phyloP scores from a whole-genome alignment of 2,329 filamentous ascomycete species.

The Neofusicoccum sp. region DNA sequence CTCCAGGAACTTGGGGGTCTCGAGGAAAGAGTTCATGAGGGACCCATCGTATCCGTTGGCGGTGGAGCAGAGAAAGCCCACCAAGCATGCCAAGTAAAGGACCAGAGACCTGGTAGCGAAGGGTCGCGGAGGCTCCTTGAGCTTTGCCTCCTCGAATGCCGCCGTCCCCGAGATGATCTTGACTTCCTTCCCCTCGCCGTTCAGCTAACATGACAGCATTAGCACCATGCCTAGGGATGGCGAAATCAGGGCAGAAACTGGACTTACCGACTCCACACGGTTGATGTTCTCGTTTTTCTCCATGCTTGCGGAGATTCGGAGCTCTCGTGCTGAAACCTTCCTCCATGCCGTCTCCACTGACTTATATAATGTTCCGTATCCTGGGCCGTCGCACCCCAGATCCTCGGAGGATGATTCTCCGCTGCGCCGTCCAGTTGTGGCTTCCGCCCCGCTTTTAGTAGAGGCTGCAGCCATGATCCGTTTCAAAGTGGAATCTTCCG shows the following conservation, averaged over 20 bases:
- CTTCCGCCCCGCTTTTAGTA: not conserved
- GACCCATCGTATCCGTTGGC: constrained; percentile 54
- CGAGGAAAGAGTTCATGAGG: constrained; percentile 53
- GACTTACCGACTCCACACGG: not conserved
- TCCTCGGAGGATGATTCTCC: not conserved
- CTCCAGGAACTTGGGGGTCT: constrained; percentile 46
- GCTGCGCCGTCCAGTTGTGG: not conserved
- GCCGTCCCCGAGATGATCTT: constrained; percentile 56
- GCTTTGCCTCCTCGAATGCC: constrained; percentile 57
- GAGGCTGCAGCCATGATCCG: not conserved
- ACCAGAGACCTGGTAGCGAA: constrained; percentile 27
- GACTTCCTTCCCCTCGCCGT: constrained; percentile 23
- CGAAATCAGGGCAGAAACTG: not conserved
- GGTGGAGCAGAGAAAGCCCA: not conserved
- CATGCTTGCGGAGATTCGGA: not conserved
- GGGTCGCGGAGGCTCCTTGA: constrained; percentile 51
- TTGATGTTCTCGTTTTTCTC: not conserved
- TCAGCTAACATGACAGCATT: not conserved
- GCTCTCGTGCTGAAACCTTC: not conserved
- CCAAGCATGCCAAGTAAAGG: constrained; percentile 27
- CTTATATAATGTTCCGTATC: not conserved
- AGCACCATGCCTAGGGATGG: not conserved
- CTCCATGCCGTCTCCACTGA: not conserved
- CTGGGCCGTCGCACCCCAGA: not conserved
- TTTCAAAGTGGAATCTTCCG: not conserved